phyloP scores from a whole-genome alignment of 192 early-diverging fungal genomes.

The Entomortierella chlamydospora region DNA sequence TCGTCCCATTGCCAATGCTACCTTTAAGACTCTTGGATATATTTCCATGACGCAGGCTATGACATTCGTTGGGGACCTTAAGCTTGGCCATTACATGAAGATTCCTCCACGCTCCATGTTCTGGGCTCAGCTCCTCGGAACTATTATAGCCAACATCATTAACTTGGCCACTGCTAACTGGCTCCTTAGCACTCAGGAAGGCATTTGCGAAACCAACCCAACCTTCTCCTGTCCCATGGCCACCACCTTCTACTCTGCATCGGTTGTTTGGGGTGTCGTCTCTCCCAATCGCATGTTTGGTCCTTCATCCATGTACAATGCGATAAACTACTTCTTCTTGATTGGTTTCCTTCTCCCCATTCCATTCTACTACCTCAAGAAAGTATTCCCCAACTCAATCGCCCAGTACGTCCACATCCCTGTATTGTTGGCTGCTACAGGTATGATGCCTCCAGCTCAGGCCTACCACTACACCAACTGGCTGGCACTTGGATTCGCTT shows the following conservation, averaged over 20 bases:
- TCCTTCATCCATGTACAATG: slow-evolving; percentile 48
- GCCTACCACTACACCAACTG: slow-evolving; percentile 58
- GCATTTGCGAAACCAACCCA: slow-evolving; percentile 47
- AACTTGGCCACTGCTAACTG: slow-evolving; percentile 60
- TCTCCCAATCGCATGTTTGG: slow-evolving; percentile 73
- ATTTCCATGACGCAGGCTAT: slow-evolving; percentile 80
- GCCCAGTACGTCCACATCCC: slow-evolving; percentile 66
- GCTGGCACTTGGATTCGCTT: slow-evolving; percentile 62
- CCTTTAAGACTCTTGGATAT: slow-evolving; percentile 69
- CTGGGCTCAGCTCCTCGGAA: slow-evolving; percentile 66
- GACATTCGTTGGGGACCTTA: slow-evolving; percentile 75
- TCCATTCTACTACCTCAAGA: slow-evolving; percentile 65
- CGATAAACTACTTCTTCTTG: slow-evolving; percentile 61
- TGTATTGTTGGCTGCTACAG: slow-evolving; percentile 60
- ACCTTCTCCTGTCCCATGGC: slow-evolving; percentile 61
- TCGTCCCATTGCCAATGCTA: slow-evolving; percentile 60
- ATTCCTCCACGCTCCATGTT: slow-evolving; percentile 60
- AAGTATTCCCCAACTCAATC: slow-evolving; percentile 60
- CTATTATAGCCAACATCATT: slow-evolving; percentile 67
- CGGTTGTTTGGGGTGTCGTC: slow-evolving; percentile 81
- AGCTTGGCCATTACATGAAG: slow-evolving; percentile 62
- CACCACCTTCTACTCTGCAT: slow-evolving; percentile 70
- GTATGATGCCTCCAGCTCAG: slow-evolving; percentile 66
- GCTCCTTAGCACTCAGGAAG: slow-evolving; percentile 51
- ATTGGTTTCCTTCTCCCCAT: slow-evolving; percentile 67